Percentiles rank a stretch among this genome's conserved stretches.
Evolutionary conservation across 495 filamentous ascomycete species (phyloP).

Genomic region (Monascus purpureus): DNA sequence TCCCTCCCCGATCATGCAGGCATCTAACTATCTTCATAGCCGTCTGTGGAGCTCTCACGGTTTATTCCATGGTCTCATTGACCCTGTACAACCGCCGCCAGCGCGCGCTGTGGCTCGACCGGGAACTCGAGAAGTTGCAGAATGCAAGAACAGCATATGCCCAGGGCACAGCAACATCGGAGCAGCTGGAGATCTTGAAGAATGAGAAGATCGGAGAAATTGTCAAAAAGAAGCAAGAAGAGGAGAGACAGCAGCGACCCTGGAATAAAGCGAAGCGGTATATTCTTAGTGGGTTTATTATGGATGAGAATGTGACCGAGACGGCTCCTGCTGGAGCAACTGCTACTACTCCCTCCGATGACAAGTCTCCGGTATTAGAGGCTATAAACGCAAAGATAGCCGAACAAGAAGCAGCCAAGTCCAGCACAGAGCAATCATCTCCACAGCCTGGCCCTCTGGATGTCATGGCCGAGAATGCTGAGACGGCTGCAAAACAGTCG

Average conservation of each 20-base stretch:
- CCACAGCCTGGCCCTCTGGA: conserved; percentile 24
- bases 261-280: conserved; percentile 31
- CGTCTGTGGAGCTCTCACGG: conserved; percentile 55
- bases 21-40: too few relatives aligned
- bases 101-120: conserved; percentile 49
- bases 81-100: conserved; percentile 70
- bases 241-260: conserved; percentile 28
- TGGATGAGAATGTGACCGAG: conserved; percentile 24
- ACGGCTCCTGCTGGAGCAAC: conserved; percentile 5
- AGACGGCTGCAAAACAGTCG: conserved; percentile 22
- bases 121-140: conserved; percentile 44
- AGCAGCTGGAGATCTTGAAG: conserved; percentile 37
- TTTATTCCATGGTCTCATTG: conserved; percentile 76
- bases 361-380: conserved; percentile 17
- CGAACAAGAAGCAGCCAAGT: conserved; percentile 6
- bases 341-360: conserved; percentile 1
- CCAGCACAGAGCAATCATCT: conserved; percentile 7
- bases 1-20: too few relatives aligned
- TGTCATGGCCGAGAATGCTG: conserved; percentile 27
- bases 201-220: conserved; percentile 43
- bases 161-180: conserved; percentile 43
- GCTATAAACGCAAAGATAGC: conserved; percentile 20
- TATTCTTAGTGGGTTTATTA: conserved; percentile 34
- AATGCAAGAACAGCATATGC: conserved; percentile 47
- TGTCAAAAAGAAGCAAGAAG: conserved; percentile 26